These are phyloP conservation scores for Sordariomycetes sp. DNA, from an alignment of 2,329 filamentous ascomycete species.

Conservation along the genomic window DNA sequence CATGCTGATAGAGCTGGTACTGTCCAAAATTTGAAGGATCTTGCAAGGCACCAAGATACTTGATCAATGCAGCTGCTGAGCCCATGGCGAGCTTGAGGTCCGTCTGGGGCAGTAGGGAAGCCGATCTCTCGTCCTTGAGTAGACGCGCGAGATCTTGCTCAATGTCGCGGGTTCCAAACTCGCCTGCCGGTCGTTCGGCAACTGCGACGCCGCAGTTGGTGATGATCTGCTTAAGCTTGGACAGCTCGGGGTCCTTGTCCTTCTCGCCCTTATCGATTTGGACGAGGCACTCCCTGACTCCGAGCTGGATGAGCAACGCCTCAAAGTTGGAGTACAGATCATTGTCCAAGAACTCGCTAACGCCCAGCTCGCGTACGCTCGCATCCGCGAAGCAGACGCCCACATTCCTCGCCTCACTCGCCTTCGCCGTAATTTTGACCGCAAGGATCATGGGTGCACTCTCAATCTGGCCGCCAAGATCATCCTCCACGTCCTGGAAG, in stretches of 20 bases:
- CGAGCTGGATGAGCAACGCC: conserved; percentile 88
- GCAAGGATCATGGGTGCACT: conserved; percentile 90
- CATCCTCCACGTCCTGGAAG: conserved; percentile 92
- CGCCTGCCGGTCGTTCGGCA: conserved; percentile 64
- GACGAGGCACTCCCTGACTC: conserved; percentile 89
- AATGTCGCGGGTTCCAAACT: conserved; percentile 86
- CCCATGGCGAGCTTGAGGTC: conserved; percentile 96
- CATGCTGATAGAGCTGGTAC: conserved; percentile 94
- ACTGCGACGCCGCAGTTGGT: conserved; percentile 88
- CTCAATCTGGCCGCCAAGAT: conserved; percentile 78
- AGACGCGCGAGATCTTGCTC: conserved; percentile 87
- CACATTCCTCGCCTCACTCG: conserved; percentile 73
- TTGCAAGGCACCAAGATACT: conserved; percentile 83
- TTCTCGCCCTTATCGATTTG: conserved; percentile 71
- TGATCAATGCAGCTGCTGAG: conserved; percentile 85
- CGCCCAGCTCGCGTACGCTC: conserved; percentile 86
- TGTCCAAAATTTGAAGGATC: conserved; percentile 94
- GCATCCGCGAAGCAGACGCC: conserved; percentile 98
- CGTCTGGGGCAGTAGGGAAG: conserved; percentile 73
- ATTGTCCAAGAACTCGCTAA: conserved; percentile 98
- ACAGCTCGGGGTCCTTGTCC: conserved; percentile 78
- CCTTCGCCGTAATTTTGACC: conserved; percentile 86
- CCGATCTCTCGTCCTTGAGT: conserved; percentile 75
- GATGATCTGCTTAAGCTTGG: conserved; percentile 80
- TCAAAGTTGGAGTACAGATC: conserved; percentile 98